A percentile compares a stretch with the other conserved stretches of the same genome.
These are phyloP conservation scores for Trichoderma sp. DNA, from an alignment of 2,329 filamentous ascomycete genomes.

Conservation along the genomic window DNA sequence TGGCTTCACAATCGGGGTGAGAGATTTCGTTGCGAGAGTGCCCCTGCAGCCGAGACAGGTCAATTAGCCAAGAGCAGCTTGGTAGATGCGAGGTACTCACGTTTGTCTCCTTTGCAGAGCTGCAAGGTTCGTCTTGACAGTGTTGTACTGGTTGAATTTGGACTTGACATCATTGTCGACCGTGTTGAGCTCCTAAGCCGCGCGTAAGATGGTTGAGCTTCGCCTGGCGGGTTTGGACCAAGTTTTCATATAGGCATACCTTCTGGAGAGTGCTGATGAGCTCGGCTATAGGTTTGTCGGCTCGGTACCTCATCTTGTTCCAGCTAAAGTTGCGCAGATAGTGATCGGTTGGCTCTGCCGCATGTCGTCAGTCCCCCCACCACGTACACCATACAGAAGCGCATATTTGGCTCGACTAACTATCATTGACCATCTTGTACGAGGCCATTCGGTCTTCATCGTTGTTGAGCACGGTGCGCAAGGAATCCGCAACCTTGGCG, in stretches of 20 bases:
- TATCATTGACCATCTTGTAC: conserved; percentile 93
- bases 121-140: conserved; percentile 79
- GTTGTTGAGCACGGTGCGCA: conserved; percentile 78
- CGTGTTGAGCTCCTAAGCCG: conserved; percentile 71
- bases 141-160: conserved; percentile 93
- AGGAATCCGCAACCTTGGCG: conserved; percentile 80
- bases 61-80: background rate
- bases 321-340: conserved; percentile 87
- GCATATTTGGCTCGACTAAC: conserved; percentile 49
- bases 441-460: conserved; percentile 78
- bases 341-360: conserved; percentile 85
- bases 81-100: conserved; percentile 45
- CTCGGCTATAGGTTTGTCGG: conserved; percentile 84
- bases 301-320: conserved; percentile 97
- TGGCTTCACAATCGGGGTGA: conserved; percentile 84
- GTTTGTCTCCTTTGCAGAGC: conserved; percentile 83
- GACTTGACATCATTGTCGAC: conserved; percentile 95
- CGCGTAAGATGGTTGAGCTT: conserved; percentile 10
- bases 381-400: background rate
- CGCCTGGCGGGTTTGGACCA: background rate
- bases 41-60: conserved; percentile 52
- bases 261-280: conserved; percentile 86
- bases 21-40: conserved; percentile 90
- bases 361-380: conserved; percentile 27
- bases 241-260: conserved; percentile 43